These are phyloP conservation scores for Fraxinus pennsylvanica DNA, from an alignment of 257 asterid genomes.

Conservation along the genomic window DNA sequence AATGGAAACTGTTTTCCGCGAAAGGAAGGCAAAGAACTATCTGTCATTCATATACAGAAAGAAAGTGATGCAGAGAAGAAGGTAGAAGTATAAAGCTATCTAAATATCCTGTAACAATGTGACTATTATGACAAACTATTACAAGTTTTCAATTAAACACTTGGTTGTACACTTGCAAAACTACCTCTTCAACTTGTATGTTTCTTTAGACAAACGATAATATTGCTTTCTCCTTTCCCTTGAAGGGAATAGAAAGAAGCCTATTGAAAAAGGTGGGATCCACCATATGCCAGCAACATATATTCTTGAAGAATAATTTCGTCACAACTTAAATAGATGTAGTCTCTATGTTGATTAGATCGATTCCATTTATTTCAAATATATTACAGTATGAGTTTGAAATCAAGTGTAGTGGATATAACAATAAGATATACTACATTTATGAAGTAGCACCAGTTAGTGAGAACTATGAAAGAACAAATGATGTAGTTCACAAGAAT, in stretches of 20 bases:
- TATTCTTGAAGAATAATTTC: too few relatives aligned
- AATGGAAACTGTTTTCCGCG: too few relatives aligned
- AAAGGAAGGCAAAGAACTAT: too few relatives aligned
- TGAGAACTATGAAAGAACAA: background rate
- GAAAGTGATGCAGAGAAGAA: background rate
- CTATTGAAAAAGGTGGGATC: constrained; percentile 3
- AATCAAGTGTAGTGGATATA: too few relatives aligned
- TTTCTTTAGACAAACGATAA: background rate
- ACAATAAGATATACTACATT: background rate
- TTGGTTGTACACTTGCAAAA: constrained; percentile 17
- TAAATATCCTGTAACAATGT: constrained; percentile 25
- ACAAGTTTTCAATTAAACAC: constrained; percentile 22
- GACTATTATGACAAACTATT: constrained; percentile 19
- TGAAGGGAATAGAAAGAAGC: constrained; percentile 14
- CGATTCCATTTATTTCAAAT: background rate
- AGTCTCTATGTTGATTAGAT: background rate
- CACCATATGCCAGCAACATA: constrained; percentile 25
- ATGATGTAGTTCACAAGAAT: background rate
- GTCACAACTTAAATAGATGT: too few relatives aligned
- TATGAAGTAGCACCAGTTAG: background rate
- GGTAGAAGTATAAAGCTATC: background rate
- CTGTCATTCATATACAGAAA: too few relatives aligned
- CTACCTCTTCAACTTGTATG: constrained; percentile 5
- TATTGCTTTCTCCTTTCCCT: too few relatives aligned
- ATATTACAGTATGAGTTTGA: background rate